These are phyloP conservation scores for Amanita rimosa DNA, from an alignment of 768 basidiomycete species.

Conservation along the genomic window DNA sequence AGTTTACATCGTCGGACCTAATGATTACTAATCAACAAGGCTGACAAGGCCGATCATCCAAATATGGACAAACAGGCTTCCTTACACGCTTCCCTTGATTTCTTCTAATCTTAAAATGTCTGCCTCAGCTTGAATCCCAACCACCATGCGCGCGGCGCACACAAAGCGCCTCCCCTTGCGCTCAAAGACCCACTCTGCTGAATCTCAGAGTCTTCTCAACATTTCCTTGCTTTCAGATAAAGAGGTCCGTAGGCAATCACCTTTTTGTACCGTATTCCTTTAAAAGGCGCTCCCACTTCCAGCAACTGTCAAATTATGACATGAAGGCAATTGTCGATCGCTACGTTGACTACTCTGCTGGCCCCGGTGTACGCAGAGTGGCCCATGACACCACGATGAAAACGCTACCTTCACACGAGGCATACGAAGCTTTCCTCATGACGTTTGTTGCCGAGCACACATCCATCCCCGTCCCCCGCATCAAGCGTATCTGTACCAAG, in stretches of 20 bases:
- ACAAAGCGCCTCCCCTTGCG: background rate
- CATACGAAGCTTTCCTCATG: background rate
- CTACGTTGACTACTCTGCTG: background rate
- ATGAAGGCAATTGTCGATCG: background rate
- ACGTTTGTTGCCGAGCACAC: conserved; percentile 5
- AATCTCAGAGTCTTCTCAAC: background rate
- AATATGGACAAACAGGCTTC: too few relatives aligned
- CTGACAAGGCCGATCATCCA: background rate
- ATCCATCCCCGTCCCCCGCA: conserved; percentile 13
- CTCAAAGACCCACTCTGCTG: background rate
- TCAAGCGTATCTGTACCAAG: conserved; percentile 8
- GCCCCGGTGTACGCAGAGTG: background rate
- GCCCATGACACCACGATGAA: background rate
- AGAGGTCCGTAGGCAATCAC: too few relatives aligned
- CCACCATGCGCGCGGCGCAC: too few relatives aligned
- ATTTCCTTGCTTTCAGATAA: background rate
- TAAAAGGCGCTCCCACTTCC: background rate
- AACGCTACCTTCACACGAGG: background rate
- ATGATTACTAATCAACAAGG: too few relatives aligned
- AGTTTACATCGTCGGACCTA: too few relatives aligned
- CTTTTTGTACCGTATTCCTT: too few relatives aligned
- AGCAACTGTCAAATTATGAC: background rate
- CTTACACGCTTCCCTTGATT: too few relatives aligned
- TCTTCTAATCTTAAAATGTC: too few relatives aligned
- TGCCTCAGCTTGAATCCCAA: too few relatives aligned